A percentile compares a stretch with the other conserved stretches of the same genome.
These are phyloP conservation scores for Juglanconis sp. DNA, from an alignment of 2,329 filamentous ascomycete species.

Conservation along the genomic window DNA sequence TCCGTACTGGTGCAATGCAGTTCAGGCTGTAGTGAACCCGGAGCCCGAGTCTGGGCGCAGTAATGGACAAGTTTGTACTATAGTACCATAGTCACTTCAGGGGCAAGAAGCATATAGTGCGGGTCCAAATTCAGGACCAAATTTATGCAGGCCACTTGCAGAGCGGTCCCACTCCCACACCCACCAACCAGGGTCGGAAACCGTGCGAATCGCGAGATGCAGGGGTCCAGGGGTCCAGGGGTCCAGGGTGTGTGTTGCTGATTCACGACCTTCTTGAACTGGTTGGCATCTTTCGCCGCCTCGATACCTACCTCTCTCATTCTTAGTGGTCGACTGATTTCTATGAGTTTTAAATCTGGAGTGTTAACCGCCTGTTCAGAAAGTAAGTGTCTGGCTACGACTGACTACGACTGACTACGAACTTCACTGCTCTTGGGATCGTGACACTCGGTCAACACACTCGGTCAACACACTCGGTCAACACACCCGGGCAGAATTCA, in stretches of 20 bases:
- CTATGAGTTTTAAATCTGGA: too few relatives aligned
- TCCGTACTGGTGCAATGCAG: too few relatives aligned
- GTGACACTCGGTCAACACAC: neutral
- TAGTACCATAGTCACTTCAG: neutral
- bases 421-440: neutral
- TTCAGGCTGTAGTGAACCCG: too few relatives aligned
- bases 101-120: neutral
- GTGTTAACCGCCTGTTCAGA: too few relatives aligned
- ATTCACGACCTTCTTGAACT: neutral
- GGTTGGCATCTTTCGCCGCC: constrained; percentile 1
- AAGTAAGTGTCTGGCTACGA: too few relatives aligned
- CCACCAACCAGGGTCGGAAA: constrained; percentile 7
- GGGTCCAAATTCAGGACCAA: too few relatives aligned
- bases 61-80: too few relatives aligned
- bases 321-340: neutral
- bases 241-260: neutral
- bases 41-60: too few relatives aligned
- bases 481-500: neutral
- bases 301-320: neutral
- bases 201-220: neutral
- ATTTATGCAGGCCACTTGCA: neutral
- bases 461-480: neutral
- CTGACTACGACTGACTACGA: too few relatives aligned
- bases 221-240: neutral
- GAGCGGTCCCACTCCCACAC: neutral